A percentile compares a stretch with the other conserved stretches of the same genome.
Conservation (phyloP, 2,329 filamentous ascomycete species). For the Ascochyta viciae-villosae region DNA sequence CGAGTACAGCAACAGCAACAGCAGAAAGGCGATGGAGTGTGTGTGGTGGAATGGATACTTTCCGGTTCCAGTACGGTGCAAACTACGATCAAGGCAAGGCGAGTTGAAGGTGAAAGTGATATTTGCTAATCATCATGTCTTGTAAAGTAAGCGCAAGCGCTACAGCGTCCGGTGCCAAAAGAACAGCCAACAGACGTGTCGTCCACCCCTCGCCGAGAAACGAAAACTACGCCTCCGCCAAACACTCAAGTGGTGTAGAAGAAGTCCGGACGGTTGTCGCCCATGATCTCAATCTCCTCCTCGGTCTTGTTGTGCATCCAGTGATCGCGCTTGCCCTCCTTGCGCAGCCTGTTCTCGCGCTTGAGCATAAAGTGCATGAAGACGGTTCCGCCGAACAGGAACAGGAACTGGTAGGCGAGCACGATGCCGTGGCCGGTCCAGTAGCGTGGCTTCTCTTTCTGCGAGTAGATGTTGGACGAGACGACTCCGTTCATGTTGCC, state of each 20-base stretch:
- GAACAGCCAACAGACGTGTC: background rate
- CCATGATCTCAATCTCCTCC: slow-evolving; percentile 69
- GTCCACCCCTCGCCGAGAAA: background rate
- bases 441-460: slow-evolving; percentile 68
- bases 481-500: slow-evolving; percentile 92
- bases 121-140: slow-evolving; percentile 9
- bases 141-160: background rate
- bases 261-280: slow-evolving; percentile 74
- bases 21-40: too few relatives aligned
- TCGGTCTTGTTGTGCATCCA: slow-evolving; percentile 70
- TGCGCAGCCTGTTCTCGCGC: slow-evolving; percentile 73
- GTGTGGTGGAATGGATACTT: too few relatives aligned
- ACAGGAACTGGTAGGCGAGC: slow-evolving; percentile 74
- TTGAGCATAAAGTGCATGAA: slow-evolving; percentile 69
- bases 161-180: too few relatives aligned
- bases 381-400: slow-evolving; percentile 73
- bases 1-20: too few relatives aligned
- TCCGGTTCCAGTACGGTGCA: too few relatives aligned
- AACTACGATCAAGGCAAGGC: too few relatives aligned
- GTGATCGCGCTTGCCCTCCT: slow-evolving; percentile 69
- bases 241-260: slow-evolving; percentile 66
- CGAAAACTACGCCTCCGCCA: background rate
- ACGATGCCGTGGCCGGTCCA: slow-evolving; percentile 77
- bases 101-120: background rate
- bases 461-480: slow-evolving; percentile 77